Conservation (phyloP, 768 basidiomycete genomes). For the Trametes sanguinea region DNA sequence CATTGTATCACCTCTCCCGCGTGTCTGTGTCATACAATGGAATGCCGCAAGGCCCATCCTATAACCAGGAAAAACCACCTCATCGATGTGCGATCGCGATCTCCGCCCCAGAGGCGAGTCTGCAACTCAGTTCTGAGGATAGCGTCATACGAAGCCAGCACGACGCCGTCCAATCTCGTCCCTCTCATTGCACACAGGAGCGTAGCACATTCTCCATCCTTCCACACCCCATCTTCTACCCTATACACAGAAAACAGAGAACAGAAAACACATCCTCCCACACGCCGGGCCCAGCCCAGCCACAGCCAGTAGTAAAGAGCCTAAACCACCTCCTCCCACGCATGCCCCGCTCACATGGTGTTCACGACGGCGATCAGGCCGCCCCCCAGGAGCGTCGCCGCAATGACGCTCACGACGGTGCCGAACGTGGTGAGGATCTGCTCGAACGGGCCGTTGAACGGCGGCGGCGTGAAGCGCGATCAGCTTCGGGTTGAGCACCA, state of each 20-base stretch:
- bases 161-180: background rate
- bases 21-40: constrained; percentile 23
- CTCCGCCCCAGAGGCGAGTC: background rate
- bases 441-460: constrained; percentile 65
- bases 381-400: constrained; percentile 49
- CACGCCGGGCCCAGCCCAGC: constrained; percentile 8
- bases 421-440: constrained; percentile 46
- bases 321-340: too few species aligned
- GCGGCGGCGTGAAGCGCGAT: constrained; percentile 48
- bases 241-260: background rate
- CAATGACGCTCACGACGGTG: constrained; percentile 46
- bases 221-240: background rate
- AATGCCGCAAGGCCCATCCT: constrained; percentile 21
- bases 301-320: background rate
- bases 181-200: background rate
- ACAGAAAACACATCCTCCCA: background rate
- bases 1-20: constrained; percentile 18
- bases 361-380: constrained; percentile 54
- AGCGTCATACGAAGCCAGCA: background rate
- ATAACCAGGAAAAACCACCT: constrained; percentile 9
- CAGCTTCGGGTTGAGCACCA: constrained; percentile 38
- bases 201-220: constrained; percentile 2
- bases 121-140: background rate
- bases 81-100: background rate
- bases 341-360: constrained; percentile 41